phyloP scores from a whole-genome alignment of 768 basidiomycete species.

The Lactarius hengduanensis region DNA sequence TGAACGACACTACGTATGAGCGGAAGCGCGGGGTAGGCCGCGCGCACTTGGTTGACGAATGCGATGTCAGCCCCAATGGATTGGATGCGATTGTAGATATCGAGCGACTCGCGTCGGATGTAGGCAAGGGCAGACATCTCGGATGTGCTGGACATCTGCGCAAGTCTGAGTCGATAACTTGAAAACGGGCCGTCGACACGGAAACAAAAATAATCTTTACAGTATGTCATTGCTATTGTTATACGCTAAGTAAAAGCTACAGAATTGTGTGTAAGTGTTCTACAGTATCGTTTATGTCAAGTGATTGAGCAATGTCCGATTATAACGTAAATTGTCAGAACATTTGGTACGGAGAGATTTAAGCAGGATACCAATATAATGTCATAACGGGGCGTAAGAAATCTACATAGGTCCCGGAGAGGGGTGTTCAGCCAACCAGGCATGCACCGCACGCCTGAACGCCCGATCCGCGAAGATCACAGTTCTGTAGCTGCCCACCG shows the following conservation, averaged over 20 bases:
- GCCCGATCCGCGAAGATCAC: constrained; percentile 28
- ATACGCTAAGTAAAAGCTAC: neutral
- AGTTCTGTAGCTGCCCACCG: constrained; percentile 18
- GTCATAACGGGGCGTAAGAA: neutral
- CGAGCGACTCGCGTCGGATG: constrained; percentile 66
- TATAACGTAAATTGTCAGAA: neutral
- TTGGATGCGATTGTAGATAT: constrained; percentile 84
- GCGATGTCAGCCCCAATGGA: constrained; percentile 76
- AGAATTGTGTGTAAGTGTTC: neutral
- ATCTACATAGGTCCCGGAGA: neutral
- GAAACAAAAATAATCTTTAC: neutral
- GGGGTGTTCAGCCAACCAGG: constrained; percentile 23
- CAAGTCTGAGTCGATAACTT: neutral
- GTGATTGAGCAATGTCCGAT: neutral
- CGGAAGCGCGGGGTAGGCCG: constrained; percentile 49
- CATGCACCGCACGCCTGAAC: constrained; percentile 26
- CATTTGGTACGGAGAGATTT: neutral
- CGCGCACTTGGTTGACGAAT: constrained; percentile 61
- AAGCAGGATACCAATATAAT: neutral
- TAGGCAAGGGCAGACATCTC: constrained; percentile 41
- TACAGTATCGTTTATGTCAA: neutral
- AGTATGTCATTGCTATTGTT: neutral
- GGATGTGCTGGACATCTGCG: neutral
- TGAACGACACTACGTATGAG: constrained; percentile 50
- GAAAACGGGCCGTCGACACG: neutral